Conservation (phyloP, 176 grass and related monocot species). For the Triticum dicoccoides region DNA sequence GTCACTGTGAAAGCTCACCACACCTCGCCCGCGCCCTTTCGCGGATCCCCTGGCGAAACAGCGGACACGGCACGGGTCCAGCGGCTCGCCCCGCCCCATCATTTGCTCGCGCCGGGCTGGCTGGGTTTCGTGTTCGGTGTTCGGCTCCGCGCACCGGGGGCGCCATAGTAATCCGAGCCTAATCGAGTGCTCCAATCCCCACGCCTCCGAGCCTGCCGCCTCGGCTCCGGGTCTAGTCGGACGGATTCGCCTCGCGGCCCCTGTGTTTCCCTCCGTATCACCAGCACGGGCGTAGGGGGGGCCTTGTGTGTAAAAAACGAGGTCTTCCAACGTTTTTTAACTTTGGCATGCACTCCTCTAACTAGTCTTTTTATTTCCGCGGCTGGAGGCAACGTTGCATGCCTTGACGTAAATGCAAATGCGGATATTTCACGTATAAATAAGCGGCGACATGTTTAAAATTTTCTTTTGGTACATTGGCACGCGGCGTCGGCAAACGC, state of each 20-base stretch:
- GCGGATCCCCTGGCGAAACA: slow-evolving; percentile 5
- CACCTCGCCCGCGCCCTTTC: slow-evolving; percentile 23
- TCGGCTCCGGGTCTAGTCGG: not conserved
- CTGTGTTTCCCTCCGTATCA: not conserved
- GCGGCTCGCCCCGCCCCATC: not conserved
- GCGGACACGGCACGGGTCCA: not conserved
- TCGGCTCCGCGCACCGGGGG: not conserved
- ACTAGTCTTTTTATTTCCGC: too few species aligned
- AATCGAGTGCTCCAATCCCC: slow-evolving; percentile 44
- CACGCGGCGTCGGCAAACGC: too few species aligned
- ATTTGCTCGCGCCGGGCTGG: not conserved
- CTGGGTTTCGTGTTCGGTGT: not conserved
- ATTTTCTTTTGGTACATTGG: too few species aligned
- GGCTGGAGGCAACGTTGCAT: too few species aligned
- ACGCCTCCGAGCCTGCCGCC: slow-evolving; percentile 45
- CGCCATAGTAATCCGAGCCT: slow-evolving; percentile 23
- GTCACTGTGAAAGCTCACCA: slow-evolving; percentile 37
- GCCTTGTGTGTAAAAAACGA: not conserved
- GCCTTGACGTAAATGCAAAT: too few species aligned
- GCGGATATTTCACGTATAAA: accelerated
- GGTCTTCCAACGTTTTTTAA: not conserved
- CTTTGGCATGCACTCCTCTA: not conserved
- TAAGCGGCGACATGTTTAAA: too few species aligned
- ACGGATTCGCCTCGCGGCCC: not conserved
- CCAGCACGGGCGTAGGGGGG: accelerated